Base-by-base conservation (phyloP, 2,329 filamentous ascomycete genomes). In the Aspergillus quadricinctus region DNA sequence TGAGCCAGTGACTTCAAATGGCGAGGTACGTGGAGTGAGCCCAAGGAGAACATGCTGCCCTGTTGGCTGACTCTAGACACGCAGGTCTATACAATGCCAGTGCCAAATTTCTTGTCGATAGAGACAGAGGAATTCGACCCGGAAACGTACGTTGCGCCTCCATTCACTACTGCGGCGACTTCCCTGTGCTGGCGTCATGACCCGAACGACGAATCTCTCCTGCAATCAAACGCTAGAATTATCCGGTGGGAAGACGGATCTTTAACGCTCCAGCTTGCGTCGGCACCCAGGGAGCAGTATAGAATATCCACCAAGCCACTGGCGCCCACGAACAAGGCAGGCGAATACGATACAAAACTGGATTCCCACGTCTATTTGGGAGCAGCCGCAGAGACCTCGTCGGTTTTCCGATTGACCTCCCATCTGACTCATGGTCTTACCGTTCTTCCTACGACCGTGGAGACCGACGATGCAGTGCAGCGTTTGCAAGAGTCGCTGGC, bases 191-290 rank as follows among this genome's bases (percentile, higher is more conserved):
- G 85, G 85, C 82, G 86, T 52, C 81, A 81, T 64, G 84, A 85
- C 49, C 84, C 85, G n/a, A 80, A 79, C 2, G 76, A 86, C 55
- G 78, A 80, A 5, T 71, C 75, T 4, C 70, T 80, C 40, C 73
- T 87, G 14, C 85, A 88, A 66, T 87, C 84, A 6, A 88, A 88
- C 64, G 83, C 84, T 10, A 83, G 85, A 43, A 78, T 88, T 52
- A 77, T 88, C 50, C 80, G 82, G 60, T 88, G 86, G 86, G 85
- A 84, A 19, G 85, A 88, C 64, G 86, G 86, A 40, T 86, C 83
- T 4, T 72, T 88, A 49, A 88, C 85, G 2, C 75, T 88, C 3
- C 86, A 88, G 64, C 77, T 88, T 40, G 85, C 84, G 25, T 85
- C 82, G 14, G 80, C 84, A 40, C 83, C 84, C 1, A 78, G 74